phyloP scores from a whole-genome alignment of 129 eudicot genomes.

The Tagetes patula region DNA sequence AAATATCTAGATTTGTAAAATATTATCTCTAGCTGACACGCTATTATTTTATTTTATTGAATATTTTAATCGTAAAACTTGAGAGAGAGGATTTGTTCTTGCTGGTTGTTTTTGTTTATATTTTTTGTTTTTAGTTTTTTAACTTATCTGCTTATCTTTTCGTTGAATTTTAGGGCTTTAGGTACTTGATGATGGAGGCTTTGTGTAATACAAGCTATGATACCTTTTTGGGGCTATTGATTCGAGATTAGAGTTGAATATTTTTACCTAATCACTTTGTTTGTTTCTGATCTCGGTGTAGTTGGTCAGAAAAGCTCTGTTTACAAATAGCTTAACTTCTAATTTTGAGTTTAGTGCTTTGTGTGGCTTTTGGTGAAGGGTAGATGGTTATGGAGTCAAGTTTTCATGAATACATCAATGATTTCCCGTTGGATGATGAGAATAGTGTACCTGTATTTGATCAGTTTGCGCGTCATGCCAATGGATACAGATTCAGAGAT shows the following conservation, averaged over 20 bases:
- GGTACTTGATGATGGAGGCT: conserved; percentile 32
- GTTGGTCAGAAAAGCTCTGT: conserved; percentile 17
- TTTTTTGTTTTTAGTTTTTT: neutral
- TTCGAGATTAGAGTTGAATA: conserved; percentile 21
- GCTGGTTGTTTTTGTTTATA: neutral
- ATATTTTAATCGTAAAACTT: neutral
- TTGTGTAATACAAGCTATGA: conserved; percentile 19
- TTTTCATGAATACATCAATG: conserved; percentile 34
- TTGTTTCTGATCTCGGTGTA: conserved; percentile 25
- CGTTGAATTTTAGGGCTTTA: conserved; percentile 11
- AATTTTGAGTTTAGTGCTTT: conserved; percentile 5
- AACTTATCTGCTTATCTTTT: conserved; percentile 15
- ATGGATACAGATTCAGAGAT: conserved; percentile 44
- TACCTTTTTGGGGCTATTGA: conserved; percentile 7
- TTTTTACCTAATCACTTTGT: conserved; percentile 30
- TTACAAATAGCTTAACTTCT: neutral
- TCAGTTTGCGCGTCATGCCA: conserved; percentile 29
- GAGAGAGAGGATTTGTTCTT: conserved; percentile 14
- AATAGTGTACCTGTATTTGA: conserved; percentile 32
- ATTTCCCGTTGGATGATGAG: conserved; percentile 40
- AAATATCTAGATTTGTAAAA: conserved; percentile 26
- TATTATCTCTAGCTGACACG: conserved; percentile 23
- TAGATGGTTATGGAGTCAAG: conserved; percentile 57
- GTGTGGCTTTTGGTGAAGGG: conserved; percentile 2
- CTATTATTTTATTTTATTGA: conserved; percentile 6